phyloP scores from a whole-genome alignment of 2,329 filamentous ascomycete genomes.

The Zarea fungicola region DNA sequence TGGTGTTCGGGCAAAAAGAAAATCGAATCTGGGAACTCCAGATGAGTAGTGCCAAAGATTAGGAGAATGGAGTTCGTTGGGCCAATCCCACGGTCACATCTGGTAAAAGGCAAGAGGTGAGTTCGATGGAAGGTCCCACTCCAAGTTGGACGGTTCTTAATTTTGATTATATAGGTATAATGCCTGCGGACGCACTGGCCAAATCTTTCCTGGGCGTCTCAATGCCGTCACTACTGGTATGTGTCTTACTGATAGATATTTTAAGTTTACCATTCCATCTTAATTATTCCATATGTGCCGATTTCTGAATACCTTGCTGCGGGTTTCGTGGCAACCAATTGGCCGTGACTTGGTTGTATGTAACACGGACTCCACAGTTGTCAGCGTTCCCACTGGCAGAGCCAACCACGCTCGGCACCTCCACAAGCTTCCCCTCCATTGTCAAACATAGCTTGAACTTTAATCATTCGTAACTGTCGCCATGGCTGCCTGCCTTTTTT shows the following conservation, averaged over 20 bases:
- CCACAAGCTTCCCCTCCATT: slow-evolving; percentile 3
- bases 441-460: not conserved
- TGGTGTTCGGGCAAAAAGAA: slow-evolving; percentile 24
- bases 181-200: no score
- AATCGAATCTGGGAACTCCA: slow-evolving; percentile 38
- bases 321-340: not conserved
- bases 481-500: slow-evolving; percentile 74
- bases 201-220: no score
- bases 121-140: slow-evolving; percentile 69
- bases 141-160: slow-evolving; percentile 32
- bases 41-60: slow-evolving; percentile 47
- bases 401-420: not conserved
- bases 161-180: slow-evolving; percentile 3
- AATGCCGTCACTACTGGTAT: no score
- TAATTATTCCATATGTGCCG: no score
- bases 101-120: slow-evolving; percentile 78
- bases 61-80: slow-evolving; percentile 45
- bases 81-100: slow-evolving; percentile 64
- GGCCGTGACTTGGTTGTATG: not conserved
- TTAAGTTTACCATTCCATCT: no score
- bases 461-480: not conserved
- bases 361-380: not conserved
- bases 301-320: no score
- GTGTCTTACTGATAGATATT: no score
- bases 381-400: not conserved